phyloP scores from a whole-genome alignment of 1,284 basidiomycete genomes.

The Rugosomyces carneus region DNA sequence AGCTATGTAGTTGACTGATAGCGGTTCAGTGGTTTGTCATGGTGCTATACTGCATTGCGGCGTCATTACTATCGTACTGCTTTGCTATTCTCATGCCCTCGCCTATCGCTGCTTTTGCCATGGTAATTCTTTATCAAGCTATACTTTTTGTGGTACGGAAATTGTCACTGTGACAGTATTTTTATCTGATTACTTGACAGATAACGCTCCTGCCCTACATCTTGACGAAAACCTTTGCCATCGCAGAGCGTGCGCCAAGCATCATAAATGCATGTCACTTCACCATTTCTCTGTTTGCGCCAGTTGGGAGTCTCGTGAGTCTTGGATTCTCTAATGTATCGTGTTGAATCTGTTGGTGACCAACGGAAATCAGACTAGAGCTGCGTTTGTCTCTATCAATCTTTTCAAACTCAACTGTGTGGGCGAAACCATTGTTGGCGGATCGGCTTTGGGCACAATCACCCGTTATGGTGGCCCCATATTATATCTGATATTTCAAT shows the following conservation, averaged over 20 bases:
- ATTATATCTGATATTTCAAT: conserved; percentile 55
- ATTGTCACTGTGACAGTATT: not conserved
- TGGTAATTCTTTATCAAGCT: not conserved
- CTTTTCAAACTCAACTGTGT: conserved; percentile 71
- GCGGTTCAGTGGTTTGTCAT: conserved; percentile 48
- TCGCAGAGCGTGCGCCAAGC: not conserved
- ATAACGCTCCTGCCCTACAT: not conserved
- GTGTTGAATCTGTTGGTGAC: not conserved
- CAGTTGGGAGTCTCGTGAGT: conserved; percentile 65
- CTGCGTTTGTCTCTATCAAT: conserved; percentile 69
- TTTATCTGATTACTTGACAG: not conserved
- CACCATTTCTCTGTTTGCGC: conserved; percentile 51
- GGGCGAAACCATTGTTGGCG: conserved; percentile 42
- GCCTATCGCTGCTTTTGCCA: conserved; percentile 32
- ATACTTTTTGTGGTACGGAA: not conserved
- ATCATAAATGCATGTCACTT: conserved; percentile 1
- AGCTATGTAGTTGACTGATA: conserved; percentile 18
- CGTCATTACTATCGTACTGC: conserved; percentile 22
- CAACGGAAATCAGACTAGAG: conserved; percentile 33
- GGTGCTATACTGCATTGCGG: not conserved
- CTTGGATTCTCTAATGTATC: not conserved
- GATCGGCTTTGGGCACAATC: conserved; percentile 45
- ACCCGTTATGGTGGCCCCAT: conserved; percentile 70
- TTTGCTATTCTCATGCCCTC: conserved; percentile 61
- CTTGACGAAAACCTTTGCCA: not conserved